Evolutionary conservation across 192 early-diverging fungal genomes (phyloP).

Genomic region (Ramicandelaber brevisporus): DNA sequence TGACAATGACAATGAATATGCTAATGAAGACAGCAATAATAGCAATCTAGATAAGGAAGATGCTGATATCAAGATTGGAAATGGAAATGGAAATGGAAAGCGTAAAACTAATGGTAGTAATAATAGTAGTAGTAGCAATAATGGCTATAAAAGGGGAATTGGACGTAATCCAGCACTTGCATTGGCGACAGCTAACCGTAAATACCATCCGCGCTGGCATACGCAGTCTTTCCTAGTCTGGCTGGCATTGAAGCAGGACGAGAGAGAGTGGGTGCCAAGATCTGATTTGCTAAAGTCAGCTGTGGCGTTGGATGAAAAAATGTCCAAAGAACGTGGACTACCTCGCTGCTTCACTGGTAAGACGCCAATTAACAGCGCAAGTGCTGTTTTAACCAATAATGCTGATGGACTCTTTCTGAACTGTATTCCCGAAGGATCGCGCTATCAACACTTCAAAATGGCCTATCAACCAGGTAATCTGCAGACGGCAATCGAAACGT

Average conservation of each 20-base stretch:
- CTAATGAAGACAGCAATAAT: neutral
- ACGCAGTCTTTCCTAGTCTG: conserved; percentile 71
- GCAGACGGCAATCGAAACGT: conserved; percentile 35
- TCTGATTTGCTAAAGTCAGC: conserved; percentile 46
- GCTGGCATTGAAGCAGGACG: conserved; percentile 42
- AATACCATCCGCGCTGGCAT: conserved; percentile 68
- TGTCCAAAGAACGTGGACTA: conserved; percentile 38
- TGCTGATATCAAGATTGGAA: neutral
- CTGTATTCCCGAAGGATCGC: conserved; percentile 36
- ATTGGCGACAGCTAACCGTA: neutral
- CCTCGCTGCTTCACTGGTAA: conserved; percentile 71
- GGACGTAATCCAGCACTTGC: neutral
- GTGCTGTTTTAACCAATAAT: conserved; percentile 48
- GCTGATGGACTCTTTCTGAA: conserved; percentile 46
- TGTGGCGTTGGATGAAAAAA: conserved; percentile 49
- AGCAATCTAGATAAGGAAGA: neutral
- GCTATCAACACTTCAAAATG: conserved; percentile 46
- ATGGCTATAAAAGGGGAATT: neutral
- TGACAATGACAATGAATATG: conserved; percentile 2
- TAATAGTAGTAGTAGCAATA: neutral
- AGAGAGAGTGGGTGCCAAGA: conserved; percentile 36
- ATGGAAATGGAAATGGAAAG: conserved; percentile 5
- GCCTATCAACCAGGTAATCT: conserved; percentile 60
- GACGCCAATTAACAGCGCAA: conserved; percentile 58
- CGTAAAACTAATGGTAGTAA: conserved; percentile 2